phyloP scores from a whole-genome alignment of 148 eudicot species.

The Vaccinium darrowii region DNA sequence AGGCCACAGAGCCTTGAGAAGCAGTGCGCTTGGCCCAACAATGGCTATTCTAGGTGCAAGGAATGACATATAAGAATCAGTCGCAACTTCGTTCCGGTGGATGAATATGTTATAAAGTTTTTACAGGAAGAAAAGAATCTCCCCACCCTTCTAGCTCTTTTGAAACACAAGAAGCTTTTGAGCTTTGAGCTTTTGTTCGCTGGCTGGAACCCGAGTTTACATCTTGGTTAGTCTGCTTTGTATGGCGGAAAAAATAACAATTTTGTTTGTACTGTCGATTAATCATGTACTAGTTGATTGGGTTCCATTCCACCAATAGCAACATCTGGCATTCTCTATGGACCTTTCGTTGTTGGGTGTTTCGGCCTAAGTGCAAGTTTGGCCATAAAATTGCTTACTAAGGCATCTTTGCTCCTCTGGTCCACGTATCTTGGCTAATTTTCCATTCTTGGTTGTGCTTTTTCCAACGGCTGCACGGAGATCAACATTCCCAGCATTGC shows the following conservation, averaged over 20 bases:
- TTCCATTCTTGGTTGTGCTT: not conserved
- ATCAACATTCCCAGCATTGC: not conserved
- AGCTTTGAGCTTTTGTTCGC: not conserved
- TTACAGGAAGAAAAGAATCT: not conserved
- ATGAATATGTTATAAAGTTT: not conserved
- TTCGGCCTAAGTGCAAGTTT: not conserved
- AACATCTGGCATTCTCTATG: not conserved
- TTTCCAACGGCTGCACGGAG: not conserved
- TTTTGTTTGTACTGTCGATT: not conserved
- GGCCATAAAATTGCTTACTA: not conserved
- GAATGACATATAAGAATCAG: slow-evolving; percentile 29
- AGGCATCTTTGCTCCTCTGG: not conserved
- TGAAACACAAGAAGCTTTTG: slow-evolving; percentile 1
- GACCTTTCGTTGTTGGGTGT: not conserved
- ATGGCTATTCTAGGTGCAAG: slow-evolving; percentile 67
- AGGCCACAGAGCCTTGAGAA: slow-evolving; percentile 70
- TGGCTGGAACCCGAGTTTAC: not conserved
- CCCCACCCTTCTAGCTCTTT: not conserved
- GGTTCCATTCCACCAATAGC: not conserved
- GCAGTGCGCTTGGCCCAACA: slow-evolving; percentile 68
- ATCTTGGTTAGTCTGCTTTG: not conserved
- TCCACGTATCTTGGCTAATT: not conserved
- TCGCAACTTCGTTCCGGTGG: not conserved
- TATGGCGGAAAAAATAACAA: not conserved
- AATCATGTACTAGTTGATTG: not conserved